Conservation (phyloP, 2,329 filamentous ascomycete species). For the Trichoderma sp. region DNA sequence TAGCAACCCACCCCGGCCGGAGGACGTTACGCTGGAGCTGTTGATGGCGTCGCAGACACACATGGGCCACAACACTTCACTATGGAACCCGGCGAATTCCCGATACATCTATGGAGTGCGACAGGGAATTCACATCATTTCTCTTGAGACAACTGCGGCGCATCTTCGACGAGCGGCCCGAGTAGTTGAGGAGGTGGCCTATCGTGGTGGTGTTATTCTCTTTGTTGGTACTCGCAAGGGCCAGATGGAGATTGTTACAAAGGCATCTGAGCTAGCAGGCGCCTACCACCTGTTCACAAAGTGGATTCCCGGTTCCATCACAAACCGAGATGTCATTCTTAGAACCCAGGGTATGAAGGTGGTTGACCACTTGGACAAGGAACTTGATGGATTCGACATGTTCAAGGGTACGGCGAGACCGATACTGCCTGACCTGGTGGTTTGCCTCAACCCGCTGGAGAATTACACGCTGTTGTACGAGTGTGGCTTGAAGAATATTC, state of each 20-base stretch:
- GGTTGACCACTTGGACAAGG: conserved; percentile 71
- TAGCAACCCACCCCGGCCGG: conserved; percentile 70
- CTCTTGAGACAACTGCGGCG: conserved; percentile 82
- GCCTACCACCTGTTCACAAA: conserved; percentile 89
- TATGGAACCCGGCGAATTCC: conserved; percentile 94
- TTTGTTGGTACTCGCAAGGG: conserved; percentile 87
- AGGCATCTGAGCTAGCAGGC: conserved; percentile 73
- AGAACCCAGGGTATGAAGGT: conserved; percentile 68
- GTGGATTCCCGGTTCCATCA: conserved; percentile 90
- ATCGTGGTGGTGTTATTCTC: conserved; percentile 79
- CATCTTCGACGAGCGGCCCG: conserved; percentile 92
- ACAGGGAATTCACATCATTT: conserved; percentile 89
- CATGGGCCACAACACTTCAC: conserved; percentile 84
- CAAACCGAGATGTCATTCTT: conserved; percentile 91
- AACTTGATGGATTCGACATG: conserved; percentile 61
- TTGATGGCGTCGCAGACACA: conserved; percentile 85
- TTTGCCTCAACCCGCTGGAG: conserved; percentile 90
- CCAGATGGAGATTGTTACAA: conserved; percentile 78
- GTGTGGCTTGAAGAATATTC: conserved; percentile 83
- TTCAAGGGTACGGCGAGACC: conserved; percentile 64
- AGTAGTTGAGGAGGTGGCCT: conserved; percentile 83
- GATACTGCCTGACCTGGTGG: conserved; percentile 83
- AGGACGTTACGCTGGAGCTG: conserved; percentile 86
- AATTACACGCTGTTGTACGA: conserved; percentile 90
- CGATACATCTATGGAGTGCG: conserved; percentile 92